A percentile compares a stretch with the other conserved stretches of the same genome.
Conservation (phyloP, 768 basidiomycete genomes). For the Clitopilus hobsonii region DNA sequence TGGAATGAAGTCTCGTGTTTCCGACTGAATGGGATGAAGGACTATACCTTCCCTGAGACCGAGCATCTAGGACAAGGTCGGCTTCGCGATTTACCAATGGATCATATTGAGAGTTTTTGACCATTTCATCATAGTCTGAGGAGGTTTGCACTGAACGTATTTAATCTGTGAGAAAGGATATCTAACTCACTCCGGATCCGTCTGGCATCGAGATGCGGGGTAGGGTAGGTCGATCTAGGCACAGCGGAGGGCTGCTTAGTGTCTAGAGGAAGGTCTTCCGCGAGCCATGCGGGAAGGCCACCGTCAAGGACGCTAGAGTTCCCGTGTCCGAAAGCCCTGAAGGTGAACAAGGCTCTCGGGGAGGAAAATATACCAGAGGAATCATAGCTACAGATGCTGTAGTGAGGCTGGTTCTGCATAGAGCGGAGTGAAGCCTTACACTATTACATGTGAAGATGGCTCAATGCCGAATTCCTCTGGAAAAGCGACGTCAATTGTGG, state of each 20-base stretch:
- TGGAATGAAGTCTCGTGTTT: background rate
- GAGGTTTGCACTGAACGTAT: constrained; percentile 28
- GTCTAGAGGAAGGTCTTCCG: constrained; percentile 57
- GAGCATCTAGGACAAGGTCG: constrained; percentile 84
- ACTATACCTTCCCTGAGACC: constrained; percentile 71
- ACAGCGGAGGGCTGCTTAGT: constrained; percentile 23
- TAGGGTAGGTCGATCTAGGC: constrained; percentile 38
- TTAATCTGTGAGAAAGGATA: constrained; percentile 2
- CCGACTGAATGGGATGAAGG: background rate
- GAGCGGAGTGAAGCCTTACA: constrained; percentile 41
- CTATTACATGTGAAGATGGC: constrained; percentile 72
- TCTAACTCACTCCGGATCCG: constrained; percentile 46
- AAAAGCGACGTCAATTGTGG: background rate
- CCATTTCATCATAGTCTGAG: constrained; percentile 82
- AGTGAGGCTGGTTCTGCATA: background rate
- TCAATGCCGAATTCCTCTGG: constrained; percentile 67
- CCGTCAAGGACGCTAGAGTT: constrained; percentile 89
- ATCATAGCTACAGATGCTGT: constrained; percentile 66
- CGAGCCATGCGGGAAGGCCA: constrained; percentile 82
- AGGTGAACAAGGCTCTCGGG: constrained; percentile 92
- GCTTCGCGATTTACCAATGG: constrained; percentile 37
- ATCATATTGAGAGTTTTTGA: constrained; percentile 56
- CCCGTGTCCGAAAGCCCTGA: constrained; percentile 85
- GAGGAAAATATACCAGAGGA: constrained; percentile 87
- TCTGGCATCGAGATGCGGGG: constrained; percentile 45